These are phyloP conservation scores for Globisporangium takayamanum DNA, from an alignment of 352 stramenopile species.

Conservation along the genomic window DNA sequence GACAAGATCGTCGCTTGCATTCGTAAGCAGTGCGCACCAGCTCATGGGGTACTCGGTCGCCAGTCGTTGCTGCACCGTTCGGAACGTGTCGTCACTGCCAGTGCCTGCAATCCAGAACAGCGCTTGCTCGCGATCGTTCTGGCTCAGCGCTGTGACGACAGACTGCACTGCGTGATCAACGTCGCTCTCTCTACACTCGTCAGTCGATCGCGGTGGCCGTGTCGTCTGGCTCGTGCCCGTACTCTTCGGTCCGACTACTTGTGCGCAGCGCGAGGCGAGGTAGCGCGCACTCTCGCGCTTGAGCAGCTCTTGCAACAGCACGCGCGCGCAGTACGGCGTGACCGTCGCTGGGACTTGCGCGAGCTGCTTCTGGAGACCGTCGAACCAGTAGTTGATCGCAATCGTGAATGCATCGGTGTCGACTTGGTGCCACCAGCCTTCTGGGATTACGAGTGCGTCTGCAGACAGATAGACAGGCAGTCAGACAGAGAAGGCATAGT, in stretches of 20 bases:
- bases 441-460: slow-evolving; percentile 75
- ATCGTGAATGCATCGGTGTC: slow-evolving; percentile 70
- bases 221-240: too few species aligned
- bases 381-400: slow-evolving; percentile 81
- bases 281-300: slow-evolving; percentile 28
- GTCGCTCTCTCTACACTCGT: too few species aligned
- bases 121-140: slow-evolving; percentile 21
- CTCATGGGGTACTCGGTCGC: slow-evolving; percentile 13
- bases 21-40: slow-evolving; percentile 28
- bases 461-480: background rate
- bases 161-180: background rate
- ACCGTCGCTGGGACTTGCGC: slow-evolving; percentile 29
- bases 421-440: slow-evolving; percentile 86
- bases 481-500: background rate
- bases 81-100: slow-evolving; percentile 3
- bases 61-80: slow-evolving; percentile 7
- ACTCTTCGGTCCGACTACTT: background rate
- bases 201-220: background rate
- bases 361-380: slow-evolving; percentile 52
- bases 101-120: slow-evolving; percentile 23
- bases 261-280: slow-evolving; percentile 16
- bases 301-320: slow-evolving; percentile 58
- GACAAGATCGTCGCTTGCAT: slow-evolving; percentile 34
- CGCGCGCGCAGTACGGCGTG: slow-evolving; percentile 54
- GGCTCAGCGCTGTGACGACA: slow-evolving; percentile 12